These are phyloP conservation scores for Pyricularia pennisetigena DNA, from an alignment of 2,329 filamentous ascomycete species.

Conservation along the genomic window DNA sequence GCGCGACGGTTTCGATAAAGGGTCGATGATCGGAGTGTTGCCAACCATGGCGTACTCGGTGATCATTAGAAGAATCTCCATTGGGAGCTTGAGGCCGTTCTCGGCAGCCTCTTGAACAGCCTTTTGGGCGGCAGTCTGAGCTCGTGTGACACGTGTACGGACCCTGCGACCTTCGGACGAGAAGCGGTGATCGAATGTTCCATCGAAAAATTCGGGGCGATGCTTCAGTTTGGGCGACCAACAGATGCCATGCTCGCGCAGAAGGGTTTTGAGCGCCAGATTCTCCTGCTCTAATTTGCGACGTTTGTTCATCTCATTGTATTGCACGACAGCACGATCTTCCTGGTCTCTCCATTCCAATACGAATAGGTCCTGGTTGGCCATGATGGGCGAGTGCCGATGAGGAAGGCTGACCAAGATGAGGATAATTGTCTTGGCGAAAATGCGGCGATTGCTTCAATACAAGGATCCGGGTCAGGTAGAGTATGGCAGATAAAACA, in stretches of 20 bases:
- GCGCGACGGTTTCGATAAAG: constrained; percentile 31
- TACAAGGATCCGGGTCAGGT: background rate
- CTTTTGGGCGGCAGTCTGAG: constrained; percentile 8
- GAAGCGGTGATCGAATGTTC: constrained; percentile 4
- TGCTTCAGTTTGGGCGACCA: constrained; percentile 30
- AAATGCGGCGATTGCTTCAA: background rate
- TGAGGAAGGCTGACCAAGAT: background rate
- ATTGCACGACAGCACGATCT: constrained; percentile 36
- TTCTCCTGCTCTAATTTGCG: constrained; percentile 38
- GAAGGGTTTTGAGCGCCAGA: constrained; percentile 35
- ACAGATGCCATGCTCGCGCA: constrained; percentile 40
- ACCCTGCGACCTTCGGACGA: constrained; percentile 9
- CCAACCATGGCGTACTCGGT: constrained; percentile 41
- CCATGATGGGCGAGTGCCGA: background rate
- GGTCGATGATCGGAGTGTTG: constrained; percentile 40
- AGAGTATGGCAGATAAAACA: background rate
- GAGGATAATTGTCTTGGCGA: background rate
- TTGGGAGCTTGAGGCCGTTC: constrained; percentile 22
- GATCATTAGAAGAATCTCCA: constrained; percentile 42
- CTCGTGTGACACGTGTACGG: constrained; percentile 16
- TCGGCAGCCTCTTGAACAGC: constrained; percentile 11
- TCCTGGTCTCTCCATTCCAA: constrained; percentile 28
- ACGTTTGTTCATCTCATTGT: constrained; percentile 35
- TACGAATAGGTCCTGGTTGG: background rate
- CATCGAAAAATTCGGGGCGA: constrained; percentile 13